Conservation (phyloP, 1,139 yeast genomes). For the Kodamaea arcana region DNA sequence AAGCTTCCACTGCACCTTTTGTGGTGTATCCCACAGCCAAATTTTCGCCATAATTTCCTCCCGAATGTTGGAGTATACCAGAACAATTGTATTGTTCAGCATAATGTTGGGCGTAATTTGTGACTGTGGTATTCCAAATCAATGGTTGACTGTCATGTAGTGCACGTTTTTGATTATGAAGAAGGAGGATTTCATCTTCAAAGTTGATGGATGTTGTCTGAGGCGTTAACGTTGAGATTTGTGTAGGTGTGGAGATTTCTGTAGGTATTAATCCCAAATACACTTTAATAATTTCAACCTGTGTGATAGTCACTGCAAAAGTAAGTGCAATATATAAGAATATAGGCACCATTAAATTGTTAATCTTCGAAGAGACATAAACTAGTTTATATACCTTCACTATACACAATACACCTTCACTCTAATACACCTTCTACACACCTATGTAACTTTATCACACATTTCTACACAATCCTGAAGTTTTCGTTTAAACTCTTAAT, state of each 20-base stretch:
- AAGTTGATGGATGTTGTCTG: slow-evolving; percentile 12
- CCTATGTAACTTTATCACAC: too few species aligned
- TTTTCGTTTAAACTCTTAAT: too few species aligned
- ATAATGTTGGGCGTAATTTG: slow-evolving; percentile 27
- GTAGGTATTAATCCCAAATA: slow-evolving; percentile 5
- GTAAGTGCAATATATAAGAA: neutral
- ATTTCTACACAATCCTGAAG: too few species aligned
- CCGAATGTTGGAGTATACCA: slow-evolving; percentile 39
- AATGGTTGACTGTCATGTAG: slow-evolving; percentile 27
- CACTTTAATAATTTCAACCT: slow-evolving; percentile 15
- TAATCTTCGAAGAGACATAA: too few species aligned
- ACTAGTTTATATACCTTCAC: too few species aligned
- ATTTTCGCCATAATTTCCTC: slow-evolving; percentile 58
- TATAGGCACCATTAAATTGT: neutral
- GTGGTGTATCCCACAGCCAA: slow-evolving; percentile 51
- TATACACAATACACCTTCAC: too few species aligned
- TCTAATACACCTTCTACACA: too few species aligned
- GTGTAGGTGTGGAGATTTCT: neutral
- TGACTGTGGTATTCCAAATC: slow-evolving; percentile 29
- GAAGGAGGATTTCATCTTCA: slow-evolving; percentile 21
- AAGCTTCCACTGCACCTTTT: slow-evolving; percentile 51
- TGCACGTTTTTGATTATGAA: slow-evolving; percentile 28
- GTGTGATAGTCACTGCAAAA: slow-evolving; percentile 13
- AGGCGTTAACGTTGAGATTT: neutral
- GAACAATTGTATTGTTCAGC: slow-evolving; percentile 32